phyloP scores from a whole-genome alignment of 495 filamentous ascomycete species.

The Daldinia caldariorum region DNA sequence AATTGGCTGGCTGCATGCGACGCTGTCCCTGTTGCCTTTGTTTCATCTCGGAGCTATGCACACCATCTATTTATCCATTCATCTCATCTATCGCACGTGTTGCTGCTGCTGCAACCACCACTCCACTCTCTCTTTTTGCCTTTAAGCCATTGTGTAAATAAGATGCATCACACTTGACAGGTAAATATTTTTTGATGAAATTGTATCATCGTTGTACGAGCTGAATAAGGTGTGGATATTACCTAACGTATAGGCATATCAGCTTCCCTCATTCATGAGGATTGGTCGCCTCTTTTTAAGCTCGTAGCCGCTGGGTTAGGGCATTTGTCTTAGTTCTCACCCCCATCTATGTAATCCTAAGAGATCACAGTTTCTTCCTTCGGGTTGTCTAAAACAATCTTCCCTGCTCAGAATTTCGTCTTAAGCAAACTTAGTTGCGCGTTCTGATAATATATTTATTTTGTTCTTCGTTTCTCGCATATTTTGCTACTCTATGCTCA shows the following conservation, averaged over 20 bases:
- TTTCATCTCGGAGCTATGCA: slow-evolving; percentile 41
- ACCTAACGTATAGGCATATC: neutral
- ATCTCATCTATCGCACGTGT: slow-evolving; percentile 14
- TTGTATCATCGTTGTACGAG: no score
- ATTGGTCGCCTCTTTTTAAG: neutral
- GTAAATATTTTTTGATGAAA: no score
- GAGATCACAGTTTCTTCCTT: neutral
- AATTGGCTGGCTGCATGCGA: slow-evolving; percentile 23
- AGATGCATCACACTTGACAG: no score
- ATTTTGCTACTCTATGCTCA: no score
- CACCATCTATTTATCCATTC: slow-evolving; percentile 37
- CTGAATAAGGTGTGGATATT: no score
- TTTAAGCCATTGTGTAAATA: neutral
- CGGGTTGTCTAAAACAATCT: neutral
- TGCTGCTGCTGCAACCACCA: neutral
- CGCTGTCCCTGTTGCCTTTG: slow-evolving; percentile 22
- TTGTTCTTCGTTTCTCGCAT: neutral
- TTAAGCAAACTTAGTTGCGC: neutral
- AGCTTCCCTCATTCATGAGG: neutral
- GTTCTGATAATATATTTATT: neutral
- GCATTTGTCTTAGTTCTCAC: neutral
- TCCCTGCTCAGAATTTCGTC: neutral
- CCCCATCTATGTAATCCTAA: neutral
- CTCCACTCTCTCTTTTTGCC: slow-evolving; percentile 14
- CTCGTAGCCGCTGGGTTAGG: neutral